Conservation (phyloP, 768 basidiomycete species). For the Lentinula boryana region DNA sequence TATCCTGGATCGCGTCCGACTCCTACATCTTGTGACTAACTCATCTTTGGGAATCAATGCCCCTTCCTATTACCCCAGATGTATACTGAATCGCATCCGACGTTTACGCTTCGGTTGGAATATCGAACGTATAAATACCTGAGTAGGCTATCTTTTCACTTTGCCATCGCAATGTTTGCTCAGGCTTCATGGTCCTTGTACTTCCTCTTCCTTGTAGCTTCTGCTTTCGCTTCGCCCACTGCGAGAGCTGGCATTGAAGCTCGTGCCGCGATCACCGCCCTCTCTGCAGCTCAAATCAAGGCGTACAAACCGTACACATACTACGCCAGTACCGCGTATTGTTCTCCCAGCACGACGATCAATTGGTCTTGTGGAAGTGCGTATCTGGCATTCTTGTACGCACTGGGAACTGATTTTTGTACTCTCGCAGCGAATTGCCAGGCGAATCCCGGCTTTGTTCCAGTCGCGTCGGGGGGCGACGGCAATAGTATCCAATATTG, state of each 20-base stretch:
- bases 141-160: no score
- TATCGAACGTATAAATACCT: background rate
- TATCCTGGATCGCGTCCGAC: background rate
- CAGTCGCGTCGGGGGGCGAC: constrained; percentile 42
- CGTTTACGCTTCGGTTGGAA: background rate
- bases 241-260: background rate
- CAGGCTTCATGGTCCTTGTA: background rate
- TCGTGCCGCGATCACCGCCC: background rate
- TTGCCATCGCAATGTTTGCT: background rate
- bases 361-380: constrained; percentile 36
- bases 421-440: constrained; percentile 23
- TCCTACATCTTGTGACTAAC: background rate
- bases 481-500: constrained; percentile 38
- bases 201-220: background rate
- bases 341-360: constrained; percentile 23
- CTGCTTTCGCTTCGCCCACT: background rate
- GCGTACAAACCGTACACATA: constrained; percentile 26
- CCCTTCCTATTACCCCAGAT: background rate
- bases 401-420: background rate
- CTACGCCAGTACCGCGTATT: constrained; percentile 29
- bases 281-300: constrained; percentile 18
- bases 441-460: constrained; percentile 36
- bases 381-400: constrained; percentile 1
- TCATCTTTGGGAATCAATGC: no score
- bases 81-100: background rate